Evolutionary conservation across 805 yeast species (phyloP), one percentile per base, ranked within the genome.

Genomic region (Myxozyma vanderwaltii): DNA sequence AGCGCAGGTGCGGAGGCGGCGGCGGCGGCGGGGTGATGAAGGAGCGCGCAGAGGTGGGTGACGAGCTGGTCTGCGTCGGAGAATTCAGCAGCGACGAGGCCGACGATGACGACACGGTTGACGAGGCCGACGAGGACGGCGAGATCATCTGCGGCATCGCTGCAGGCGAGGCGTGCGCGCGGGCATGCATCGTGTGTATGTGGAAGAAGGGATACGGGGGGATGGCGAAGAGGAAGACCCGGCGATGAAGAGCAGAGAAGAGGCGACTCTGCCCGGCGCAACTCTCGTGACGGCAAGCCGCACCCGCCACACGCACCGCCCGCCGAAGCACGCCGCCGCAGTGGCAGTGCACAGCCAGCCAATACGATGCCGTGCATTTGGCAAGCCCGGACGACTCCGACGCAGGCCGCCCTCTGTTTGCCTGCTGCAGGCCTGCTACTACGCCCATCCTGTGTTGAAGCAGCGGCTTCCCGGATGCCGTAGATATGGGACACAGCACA

Each of bases 1-100:
- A 86, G 58, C 84, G 83, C 62, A 91, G 83, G 68, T 90, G 95
- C 70, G 85, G 86, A 23, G 86, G 71, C 12, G 73, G 75, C 21
- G 64, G 62, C 24, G 57, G 54, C 44, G 64, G 64, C 19, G 61
- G 58, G 13, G 64, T 54, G 50, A 54, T 46, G 59, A 48, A 51
- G 45, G 50, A 57, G 52, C 61, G 52, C 27, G 56, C 31, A 35
- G 63, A 51, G 35, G 59, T 58, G 19, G 63, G 54, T 49, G 65
- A 64, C 26, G 53, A 15, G 35, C 36, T 46, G 45, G 45, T 24
- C 54, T 45, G 64, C 41, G 36, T 15, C 29, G 62, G 58, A 6
- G 63, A 56, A 5, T 29, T 44, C 26, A 31, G 17, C 41, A 54
- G 21, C 19, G 53, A 38, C 35, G 61, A 56, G 27, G 61, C 45